phyloP scores from a whole-genome alignment of 2,329 filamentous ascomycete genomes.

The Penicillium sp. region DNA sequence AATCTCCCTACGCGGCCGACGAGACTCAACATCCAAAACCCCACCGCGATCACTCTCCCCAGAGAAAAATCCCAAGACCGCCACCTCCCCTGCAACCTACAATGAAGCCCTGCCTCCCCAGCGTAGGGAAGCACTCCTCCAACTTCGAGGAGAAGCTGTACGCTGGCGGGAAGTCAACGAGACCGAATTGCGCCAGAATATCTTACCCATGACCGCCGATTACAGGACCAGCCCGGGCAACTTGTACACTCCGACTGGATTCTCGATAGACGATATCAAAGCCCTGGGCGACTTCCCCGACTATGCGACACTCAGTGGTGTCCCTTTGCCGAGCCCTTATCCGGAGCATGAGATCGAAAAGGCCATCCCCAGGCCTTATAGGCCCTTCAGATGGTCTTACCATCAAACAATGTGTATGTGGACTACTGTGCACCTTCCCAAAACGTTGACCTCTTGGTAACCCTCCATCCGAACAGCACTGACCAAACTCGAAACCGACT shows the following conservation, averaged over 20 bases:
- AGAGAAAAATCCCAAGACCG: conserved; percentile 43
- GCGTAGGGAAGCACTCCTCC: conserved; percentile 49
- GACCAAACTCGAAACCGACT: conserved; percentile 76
- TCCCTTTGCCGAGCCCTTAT: conserved; percentile 68
- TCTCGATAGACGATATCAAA: conserved; percentile 69
- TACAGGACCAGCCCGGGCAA: conserved; percentile 38
- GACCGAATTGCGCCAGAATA: conserved; percentile 33
- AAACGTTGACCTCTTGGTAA: neutral
- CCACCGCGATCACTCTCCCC: conserved; percentile 57
- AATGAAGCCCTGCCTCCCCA: conserved; percentile 56
- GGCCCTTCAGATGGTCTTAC: conserved; percentile 81
- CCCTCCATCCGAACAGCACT: conserved; percentile 56
- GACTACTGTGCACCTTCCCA: neutral
- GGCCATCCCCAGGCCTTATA: conserved; percentile 72
- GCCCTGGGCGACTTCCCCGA: conserved; percentile 76
- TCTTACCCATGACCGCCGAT: conserved; percentile 46
- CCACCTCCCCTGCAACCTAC: conserved; percentile 40
- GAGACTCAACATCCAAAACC: conserved; percentile 52
- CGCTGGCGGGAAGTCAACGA: conserved; percentile 31
- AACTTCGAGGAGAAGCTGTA: conserved; percentile 23
- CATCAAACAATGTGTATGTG: conserved; percentile 87
- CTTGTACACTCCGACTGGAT: conserved; percentile 66
- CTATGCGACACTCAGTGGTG: conserved; percentile 72
- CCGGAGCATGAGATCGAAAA: conserved; percentile 66
- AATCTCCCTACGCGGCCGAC: conserved; percentile 43